Evolutionary conservation across 225 moss, liverwort and hornwort species (phyloP).

Genomic region (Asterella californica): DNA sequence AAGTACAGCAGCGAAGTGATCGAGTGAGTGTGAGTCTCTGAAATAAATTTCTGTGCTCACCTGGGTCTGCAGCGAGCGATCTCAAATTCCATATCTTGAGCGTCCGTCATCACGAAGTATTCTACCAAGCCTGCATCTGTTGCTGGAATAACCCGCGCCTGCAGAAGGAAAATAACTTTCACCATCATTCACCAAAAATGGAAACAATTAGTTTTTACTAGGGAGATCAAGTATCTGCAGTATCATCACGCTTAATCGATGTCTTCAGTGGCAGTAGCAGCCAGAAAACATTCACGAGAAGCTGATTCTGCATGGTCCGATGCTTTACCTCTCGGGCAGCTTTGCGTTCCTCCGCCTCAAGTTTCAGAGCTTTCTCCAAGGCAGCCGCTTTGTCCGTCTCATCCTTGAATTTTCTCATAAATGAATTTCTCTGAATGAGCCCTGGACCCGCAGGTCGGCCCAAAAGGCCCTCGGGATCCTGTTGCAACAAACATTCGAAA

Average conservation of each 20-base stretch:
- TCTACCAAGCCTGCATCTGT: conserved; percentile 62
- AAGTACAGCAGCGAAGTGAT: not conserved
- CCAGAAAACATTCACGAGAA: too few relatives aligned
- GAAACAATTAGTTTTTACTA: not conserved
- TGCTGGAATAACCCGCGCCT: conserved; percentile 69
- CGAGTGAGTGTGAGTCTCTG: not conserved
- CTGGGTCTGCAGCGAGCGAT: conserved; percentile 83
- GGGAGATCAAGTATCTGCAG: not conserved
- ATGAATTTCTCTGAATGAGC: conserved; percentile 64
- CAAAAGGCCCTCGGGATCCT: conserved; percentile 93
- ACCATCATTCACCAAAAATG: conserved; percentile 5
- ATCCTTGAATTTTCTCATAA: conserved; percentile 50
- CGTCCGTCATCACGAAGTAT: conserved; percentile 68
- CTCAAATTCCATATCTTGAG: conserved; percentile 81
- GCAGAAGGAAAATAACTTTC: conserved; percentile 15
- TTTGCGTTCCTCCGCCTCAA: conserved; percentile 66
- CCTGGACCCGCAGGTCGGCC: conserved; percentile 59
- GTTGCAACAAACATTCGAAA: conserved; percentile 6
- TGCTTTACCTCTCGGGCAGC: conserved; percentile 60
- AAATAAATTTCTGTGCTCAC: conserved; percentile 31
- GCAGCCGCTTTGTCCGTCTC: conserved; percentile 57
- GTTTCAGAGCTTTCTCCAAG: conserved; percentile 54
- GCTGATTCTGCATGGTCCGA: too few relatives aligned
- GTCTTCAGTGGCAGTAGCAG: not conserved
- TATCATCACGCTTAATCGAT: not conserved